Conservation (phyloP, 352 stramenopile species). For the Halophytophthora batemanensis region DNA sequence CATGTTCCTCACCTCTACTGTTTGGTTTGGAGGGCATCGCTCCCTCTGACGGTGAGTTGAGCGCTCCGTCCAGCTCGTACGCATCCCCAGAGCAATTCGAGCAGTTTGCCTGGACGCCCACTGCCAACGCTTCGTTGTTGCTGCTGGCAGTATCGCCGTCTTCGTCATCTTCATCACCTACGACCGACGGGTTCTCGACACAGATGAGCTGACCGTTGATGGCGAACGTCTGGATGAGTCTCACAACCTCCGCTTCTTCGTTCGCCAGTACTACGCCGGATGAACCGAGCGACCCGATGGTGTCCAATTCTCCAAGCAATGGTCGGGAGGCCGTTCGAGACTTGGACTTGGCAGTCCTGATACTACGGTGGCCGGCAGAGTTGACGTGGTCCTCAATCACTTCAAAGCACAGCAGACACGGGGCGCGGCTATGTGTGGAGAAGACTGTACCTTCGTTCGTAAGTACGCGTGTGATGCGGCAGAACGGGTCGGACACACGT, state of each 20-base stretch:
- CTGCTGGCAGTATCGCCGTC: constrained; percentile 13
- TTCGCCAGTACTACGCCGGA: constrained; percentile 20
- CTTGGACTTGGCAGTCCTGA: constrained; percentile 7
- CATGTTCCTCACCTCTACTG: constrained; percentile 13
- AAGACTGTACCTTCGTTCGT: constrained; percentile 76
- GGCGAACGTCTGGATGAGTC: constrained; percentile 50
- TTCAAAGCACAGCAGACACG: constrained; percentile 75
- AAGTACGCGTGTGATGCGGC: constrained; percentile 61
- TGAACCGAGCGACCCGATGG: constrained; percentile 15
- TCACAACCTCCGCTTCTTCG: constrained; percentile 45
- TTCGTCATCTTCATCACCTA: constrained; percentile 39
- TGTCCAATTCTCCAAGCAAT: neutral
- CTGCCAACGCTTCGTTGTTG: constrained; percentile 2
- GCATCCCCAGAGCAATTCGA: constrained; percentile 1
- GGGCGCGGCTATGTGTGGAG: constrained; percentile 72
- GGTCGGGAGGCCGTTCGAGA: neutral
- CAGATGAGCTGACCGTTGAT: constrained; percentile 64
- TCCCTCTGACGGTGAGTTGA: constrained; percentile 13
- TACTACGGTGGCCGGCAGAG: constrained; percentile 41
- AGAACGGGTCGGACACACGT: constrained; percentile 67
- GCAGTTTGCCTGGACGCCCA: neutral
- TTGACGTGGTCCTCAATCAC: constrained; percentile 78
- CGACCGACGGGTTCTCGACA: constrained; percentile 26
- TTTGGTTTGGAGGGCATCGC: neutral
- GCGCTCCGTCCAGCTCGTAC: constrained; percentile 4